These are phyloP conservation scores for Fusarium piperis DNA, from an alignment of 2,329 filamentous ascomycete species.

Conservation along the genomic window DNA sequence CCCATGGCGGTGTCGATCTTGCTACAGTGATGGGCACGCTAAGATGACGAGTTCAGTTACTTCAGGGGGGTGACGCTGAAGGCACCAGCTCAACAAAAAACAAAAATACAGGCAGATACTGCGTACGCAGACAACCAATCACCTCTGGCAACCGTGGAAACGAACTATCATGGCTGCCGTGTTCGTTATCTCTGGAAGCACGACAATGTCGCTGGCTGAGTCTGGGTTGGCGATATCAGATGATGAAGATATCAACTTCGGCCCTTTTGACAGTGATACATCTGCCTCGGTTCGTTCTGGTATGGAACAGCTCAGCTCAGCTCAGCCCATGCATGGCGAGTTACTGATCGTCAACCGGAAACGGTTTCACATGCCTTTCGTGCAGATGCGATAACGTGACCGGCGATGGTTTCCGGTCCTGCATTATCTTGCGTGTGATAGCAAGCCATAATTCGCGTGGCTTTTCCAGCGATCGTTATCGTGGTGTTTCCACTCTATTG, in stretches of 20 bases:
- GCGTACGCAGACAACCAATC: conserved; percentile 11
- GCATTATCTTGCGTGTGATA: not conserved
- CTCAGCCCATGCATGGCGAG: not conserved
- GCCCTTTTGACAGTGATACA: not conserved
- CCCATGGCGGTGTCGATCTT: not conserved
- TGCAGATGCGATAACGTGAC: not conserved
- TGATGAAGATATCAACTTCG: not conserved
- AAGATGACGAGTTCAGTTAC: conserved; percentile 12
- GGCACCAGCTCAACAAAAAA: conserved; percentile 30
- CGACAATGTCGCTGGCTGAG: not conserved
- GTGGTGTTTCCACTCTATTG: not conserved
- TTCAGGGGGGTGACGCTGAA: conserved; percentile 7
- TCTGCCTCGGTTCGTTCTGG: not conserved
- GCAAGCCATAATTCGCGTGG: not conserved
- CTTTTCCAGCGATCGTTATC: not conserved
- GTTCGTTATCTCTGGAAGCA: conserved; percentile 9
- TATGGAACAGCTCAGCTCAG: not conserved
- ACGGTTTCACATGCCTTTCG: not conserved
- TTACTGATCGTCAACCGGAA: not conserved
- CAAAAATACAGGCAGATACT: not conserved
- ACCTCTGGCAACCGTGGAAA: not conserved
- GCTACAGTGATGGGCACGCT: not conserved
- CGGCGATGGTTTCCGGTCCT: not conserved
- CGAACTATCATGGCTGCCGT: conserved; percentile 1
- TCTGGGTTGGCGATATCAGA: not conserved